Conservation (phyloP, 768 basidiomycete species). For the Daedaleopsis sinensis region DNA sequence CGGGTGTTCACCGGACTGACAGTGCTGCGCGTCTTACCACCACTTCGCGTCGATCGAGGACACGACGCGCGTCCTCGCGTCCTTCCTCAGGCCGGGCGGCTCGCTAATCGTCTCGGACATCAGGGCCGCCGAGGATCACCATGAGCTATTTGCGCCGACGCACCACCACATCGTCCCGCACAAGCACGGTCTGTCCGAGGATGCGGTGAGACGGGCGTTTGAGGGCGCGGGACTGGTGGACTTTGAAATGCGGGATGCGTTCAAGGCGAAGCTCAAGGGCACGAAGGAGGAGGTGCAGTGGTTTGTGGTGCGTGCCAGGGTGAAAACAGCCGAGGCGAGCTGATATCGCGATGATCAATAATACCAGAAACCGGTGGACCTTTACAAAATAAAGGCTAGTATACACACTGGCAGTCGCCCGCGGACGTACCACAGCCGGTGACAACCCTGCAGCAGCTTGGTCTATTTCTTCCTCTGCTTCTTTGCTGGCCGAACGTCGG, state of each 20-base stretch:
- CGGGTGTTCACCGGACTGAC: background rate
- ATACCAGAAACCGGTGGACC: background rate
- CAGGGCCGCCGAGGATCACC: constrained; percentile 30
- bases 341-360: background rate
- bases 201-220: constrained; percentile 51
- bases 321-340: background rate
- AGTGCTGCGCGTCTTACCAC: constrained; percentile 71
- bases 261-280: constrained; percentile 35
- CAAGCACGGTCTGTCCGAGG: constrained; percentile 52
- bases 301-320: constrained; percentile 51
- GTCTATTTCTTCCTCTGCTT: too few species aligned
- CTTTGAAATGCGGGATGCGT: constrained; percentile 42
- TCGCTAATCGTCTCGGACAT: constrained; percentile 62
- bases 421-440: too few species aligned
- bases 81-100: constrained; percentile 65
- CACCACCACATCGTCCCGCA: constrained; percentile 57
- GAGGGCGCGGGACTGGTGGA: constrained; percentile 53
- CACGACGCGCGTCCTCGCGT: constrained; percentile 54
- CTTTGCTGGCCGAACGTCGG: too few species aligned
- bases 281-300: constrained; percentile 39
- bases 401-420: too few species aligned
- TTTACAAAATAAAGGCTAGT: too few species aligned
- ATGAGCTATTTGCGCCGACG: constrained; percentile 41
- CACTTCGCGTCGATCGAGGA: constrained; percentile 54
- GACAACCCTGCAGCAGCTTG: too few species aligned